These are phyloP conservation scores for Candida sanyaensis DNA, from an alignment of 1,139 yeast genomes.

Conservation along the genomic window DNA sequence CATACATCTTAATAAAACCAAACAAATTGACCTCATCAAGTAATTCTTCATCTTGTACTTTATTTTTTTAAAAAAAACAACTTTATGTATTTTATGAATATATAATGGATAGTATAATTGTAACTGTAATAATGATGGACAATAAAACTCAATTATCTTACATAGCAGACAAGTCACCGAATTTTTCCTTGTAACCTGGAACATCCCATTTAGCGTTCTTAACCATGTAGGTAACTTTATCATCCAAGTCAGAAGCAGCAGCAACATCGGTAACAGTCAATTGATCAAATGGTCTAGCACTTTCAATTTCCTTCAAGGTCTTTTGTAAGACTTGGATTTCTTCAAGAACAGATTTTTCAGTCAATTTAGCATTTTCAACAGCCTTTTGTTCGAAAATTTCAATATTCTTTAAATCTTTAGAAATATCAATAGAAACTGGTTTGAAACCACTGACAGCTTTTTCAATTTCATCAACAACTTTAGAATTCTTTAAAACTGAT, in stretches of 20 bases:
- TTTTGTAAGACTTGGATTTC: slow-evolving; percentile 85
- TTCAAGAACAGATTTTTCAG: slow-evolving; percentile 84
- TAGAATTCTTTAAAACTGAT: slow-evolving; percentile 75
- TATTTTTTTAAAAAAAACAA: slow-evolving; percentile 3
- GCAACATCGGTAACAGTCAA: slow-evolving; percentile 92
- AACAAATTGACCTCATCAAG: slow-evolving; percentile 3
- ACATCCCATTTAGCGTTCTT: slow-evolving; percentile 98
- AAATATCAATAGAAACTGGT: slow-evolving; percentile 83
- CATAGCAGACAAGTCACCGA: slow-evolving; percentile 95
- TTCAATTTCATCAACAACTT: slow-evolving; percentile 81
- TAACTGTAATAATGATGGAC: not conserved
- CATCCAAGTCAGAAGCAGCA: slow-evolving; percentile 97
- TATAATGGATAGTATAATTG: not conserved
- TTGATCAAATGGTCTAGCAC: slow-evolving; percentile 97
- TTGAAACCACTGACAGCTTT: slow-evolving; percentile 70
- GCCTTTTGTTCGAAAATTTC: slow-evolving; percentile 96
- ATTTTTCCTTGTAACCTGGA: slow-evolving; percentile 97
- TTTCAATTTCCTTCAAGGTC: slow-evolving; percentile 90
- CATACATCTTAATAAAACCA: slow-evolving; percentile 15
- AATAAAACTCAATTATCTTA: slow-evolving; percentile 27
- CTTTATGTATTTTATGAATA: not conserved
- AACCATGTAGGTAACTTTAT: slow-evolving; percentile 93
- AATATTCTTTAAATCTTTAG: slow-evolving; percentile 89
- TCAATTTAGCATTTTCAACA: slow-evolving; percentile 89
- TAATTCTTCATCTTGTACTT: not conserved